Evolutionary conservation across 805 yeast species (phyloP), one percentile per base, ranked within the genome.

Genomic region (Myxozyma neotropica): DNA sequence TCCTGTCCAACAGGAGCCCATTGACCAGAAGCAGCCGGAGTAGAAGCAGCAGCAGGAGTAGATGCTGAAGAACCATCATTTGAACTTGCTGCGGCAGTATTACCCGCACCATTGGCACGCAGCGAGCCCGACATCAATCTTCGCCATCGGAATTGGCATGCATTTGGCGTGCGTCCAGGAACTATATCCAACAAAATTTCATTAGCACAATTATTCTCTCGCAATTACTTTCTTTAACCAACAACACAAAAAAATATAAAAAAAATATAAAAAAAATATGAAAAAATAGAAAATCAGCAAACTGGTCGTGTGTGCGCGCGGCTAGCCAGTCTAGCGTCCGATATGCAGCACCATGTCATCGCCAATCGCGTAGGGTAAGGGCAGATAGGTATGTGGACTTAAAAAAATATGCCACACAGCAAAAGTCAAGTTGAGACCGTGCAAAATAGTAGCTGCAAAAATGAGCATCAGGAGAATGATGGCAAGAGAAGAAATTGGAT

Each of bases 131-230:
- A 71, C 67, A 77, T 81, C 48, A 85, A 75, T 63, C 96, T 75
- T 72, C 96, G 81, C 96, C 96, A 89, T 67, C 96, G 81, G 70
- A 88, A 88, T 74, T 88, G 95, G 68, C 96, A 88, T 1, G 95
- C 95, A 70, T 88, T 89, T 38, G 95, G 91, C 1, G 96, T 89
- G 70, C 96, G 77, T 71, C 86, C 86, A 44, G 83, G 80, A 72
- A 89, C 66, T 63, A 48, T 13, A 29, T 29, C 10, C 10, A 46
- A 51, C 13, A 49, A 52, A 24, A 3, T 7, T 21, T 12, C 4
- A 39, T 44, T 35, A 53, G 29, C 6, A 42, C 13, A 23, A 15
- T 13, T 23, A 33, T 12, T 13, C 24, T n/a, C 7, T 19, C 7
- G 5, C 17, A 10, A 24, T 43, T 12, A 15, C 33, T 29, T 29